Conservation (phyloP, 805 yeast genomes). For the Suhomyces kilbournensis region DNA sequence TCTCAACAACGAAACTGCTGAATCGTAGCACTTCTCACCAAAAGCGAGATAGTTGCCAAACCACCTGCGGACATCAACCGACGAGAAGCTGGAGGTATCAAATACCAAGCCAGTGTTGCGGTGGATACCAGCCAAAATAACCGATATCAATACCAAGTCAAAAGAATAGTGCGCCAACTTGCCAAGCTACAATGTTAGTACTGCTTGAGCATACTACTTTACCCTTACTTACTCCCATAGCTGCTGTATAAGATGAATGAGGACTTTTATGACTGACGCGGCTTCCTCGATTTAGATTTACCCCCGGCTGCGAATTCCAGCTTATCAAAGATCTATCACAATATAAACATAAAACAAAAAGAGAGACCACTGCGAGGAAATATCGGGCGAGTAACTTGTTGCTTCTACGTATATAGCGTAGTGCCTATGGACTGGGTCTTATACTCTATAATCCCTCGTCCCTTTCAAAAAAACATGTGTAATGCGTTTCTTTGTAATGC, state of each 20-base stretch:
- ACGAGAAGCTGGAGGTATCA: slow-evolving; percentile 49
- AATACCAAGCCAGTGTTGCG: slow-evolving; percentile 74
- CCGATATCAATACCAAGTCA: slow-evolving; percentile 75
- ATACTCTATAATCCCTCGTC: background rate
- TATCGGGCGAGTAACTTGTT: no score
- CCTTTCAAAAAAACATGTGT: background rate
- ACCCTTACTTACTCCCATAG: slow-evolving; percentile 8
- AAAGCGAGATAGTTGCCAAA: slow-evolving; percentile 51
- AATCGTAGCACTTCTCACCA: slow-evolving; percentile 61
- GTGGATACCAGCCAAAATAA: slow-evolving; percentile 82
- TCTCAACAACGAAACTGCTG: slow-evolving; percentile 43
- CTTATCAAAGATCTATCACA: background rate
- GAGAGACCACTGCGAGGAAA: no score
- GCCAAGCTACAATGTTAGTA: slow-evolving; percentile 45
- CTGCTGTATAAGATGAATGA: background rate
- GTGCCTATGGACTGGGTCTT: no score
- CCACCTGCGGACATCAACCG: slow-evolving; percentile 45
- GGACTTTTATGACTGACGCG: background rate
- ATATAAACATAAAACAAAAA: background rate
- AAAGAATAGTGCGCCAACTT: slow-evolving; percentile 66
- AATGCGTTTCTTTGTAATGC: no score
- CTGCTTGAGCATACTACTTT: background rate
- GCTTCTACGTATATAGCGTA: no score
- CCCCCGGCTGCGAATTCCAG: background rate
- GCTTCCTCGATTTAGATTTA: background rate